Percentiles rank a stretch among this genome's conserved stretches.
phyloP scores from a whole-genome alignment of 495 filamentous ascomycete species.

The Aspergillus homomorphus region DNA sequence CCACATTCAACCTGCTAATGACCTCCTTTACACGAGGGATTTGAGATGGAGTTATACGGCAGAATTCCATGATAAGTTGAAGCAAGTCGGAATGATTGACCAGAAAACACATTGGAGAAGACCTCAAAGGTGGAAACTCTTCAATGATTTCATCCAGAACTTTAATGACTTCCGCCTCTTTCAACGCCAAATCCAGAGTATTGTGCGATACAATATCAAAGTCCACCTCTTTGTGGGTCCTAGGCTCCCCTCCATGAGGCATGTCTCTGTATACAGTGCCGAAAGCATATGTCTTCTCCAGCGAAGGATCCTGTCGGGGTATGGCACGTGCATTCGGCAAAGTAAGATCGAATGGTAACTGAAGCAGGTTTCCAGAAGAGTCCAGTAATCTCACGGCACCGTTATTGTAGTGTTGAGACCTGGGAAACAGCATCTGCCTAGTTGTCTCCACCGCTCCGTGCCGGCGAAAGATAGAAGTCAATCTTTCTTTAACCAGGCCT shows the following conservation, averaged over 20 bases:
- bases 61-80: conserved; percentile 81
- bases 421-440: conserved; percentile 73
- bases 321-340: conserved; percentile 83
- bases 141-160: conserved; percentile 88
- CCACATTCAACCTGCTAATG: conserved; percentile 83
- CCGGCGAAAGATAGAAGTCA: conserved; percentile 78
- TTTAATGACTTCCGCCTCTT: conserved; percentile 93
- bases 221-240: conserved; percentile 82
- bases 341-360: conserved; percentile 88
- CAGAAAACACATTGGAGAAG: conserved; percentile 81
- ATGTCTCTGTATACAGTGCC: conserved; percentile 85
- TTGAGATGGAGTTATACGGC: conserved; percentile 66
- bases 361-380: conserved; percentile 76
- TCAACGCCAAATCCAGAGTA: conserved; percentile 76
- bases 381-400: conserved; percentile 76
- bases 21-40: conserved; percentile 74
- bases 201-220: conserved; percentile 88
- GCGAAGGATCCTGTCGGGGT: conserved; percentile 64
- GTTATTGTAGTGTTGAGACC: conserved; percentile 71
- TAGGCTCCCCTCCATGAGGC: conserved; percentile 72
- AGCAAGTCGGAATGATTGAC: conserved; percentile 87
- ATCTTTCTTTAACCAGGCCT: conserved; percentile 68
- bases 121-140: conserved; percentile 70
- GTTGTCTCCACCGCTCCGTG: conserved; percentile 86
- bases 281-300: conserved; percentile 81